Conservation (phyloP, 2,329 filamentous ascomycete genomes). For the Clarireedia homoeocarpa region DNA sequence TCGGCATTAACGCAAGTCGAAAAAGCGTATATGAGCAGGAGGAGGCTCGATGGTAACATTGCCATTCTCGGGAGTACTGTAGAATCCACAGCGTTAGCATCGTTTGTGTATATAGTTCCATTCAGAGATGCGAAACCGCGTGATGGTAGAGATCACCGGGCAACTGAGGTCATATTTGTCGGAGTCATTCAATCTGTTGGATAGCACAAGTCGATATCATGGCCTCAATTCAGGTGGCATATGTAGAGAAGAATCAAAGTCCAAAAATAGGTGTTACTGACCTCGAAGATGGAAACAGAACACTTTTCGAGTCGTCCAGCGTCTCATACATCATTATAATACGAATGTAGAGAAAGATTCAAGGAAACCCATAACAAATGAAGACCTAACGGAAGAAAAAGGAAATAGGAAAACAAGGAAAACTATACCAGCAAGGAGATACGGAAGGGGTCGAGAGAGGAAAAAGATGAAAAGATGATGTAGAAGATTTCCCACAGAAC, state of each 20-base stretch:
- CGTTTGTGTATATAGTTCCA: constrained; percentile 7
- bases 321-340: constrained; percentile 30
- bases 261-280: constrained; percentile 17
- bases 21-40: constrained; percentile 23
- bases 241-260: background rate
- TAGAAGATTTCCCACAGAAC: constrained; percentile 10
- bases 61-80: constrained; percentile 26
- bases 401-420: constrained; percentile 18
- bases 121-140: background rate
- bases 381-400: constrained; percentile 20
- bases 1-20: constrained; percentile 16
- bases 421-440: background rate
- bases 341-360: constrained; percentile 15
- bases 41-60: constrained; percentile 25
- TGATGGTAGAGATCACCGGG: background rate
- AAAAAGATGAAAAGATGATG: constrained; percentile 11
- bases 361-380: constrained; percentile 11
- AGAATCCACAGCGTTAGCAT: constrained; percentile 16
- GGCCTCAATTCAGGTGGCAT: constrained; percentile 5
- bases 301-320: constrained; percentile 26
- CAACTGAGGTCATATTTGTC: constrained; percentile 5
- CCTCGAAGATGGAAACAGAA: constrained; percentile 23
- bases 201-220: background rate
- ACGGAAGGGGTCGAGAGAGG: constrained; percentile 3
- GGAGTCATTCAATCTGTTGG: constrained; percentile 5